These are phyloP conservation scores for Prunus salicina DNA, from an alignment of 306 rosid species.

Conservation along the genomic window DNA sequence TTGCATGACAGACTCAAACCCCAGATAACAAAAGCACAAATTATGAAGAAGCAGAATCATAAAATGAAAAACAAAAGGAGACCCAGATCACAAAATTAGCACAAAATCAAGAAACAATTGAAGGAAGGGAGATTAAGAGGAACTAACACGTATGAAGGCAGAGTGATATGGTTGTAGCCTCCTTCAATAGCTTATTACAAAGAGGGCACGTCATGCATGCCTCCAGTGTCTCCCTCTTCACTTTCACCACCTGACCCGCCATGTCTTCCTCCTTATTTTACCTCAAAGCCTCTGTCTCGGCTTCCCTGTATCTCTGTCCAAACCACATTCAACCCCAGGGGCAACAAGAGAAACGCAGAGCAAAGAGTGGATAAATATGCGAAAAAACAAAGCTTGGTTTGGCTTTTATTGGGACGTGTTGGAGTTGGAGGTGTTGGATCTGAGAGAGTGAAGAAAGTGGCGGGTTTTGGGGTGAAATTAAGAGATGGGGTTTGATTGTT, in stretches of 20 bases:
- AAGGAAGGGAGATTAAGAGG: slow-evolving; percentile 8
- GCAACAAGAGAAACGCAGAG: slow-evolving; percentile 4
- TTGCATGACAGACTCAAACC: slow-evolving; percentile 6
- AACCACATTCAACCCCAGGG: slow-evolving; percentile 27
- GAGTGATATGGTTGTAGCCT: slow-evolving; percentile 89
- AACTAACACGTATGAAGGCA: slow-evolving; percentile 90
- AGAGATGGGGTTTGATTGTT: slow-evolving; percentile 35
- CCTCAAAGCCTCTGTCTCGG: neutral
- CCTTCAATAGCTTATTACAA: slow-evolving; percentile 63
- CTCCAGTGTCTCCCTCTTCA: slow-evolving; percentile 54
- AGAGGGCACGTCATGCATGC: slow-evolving; percentile 99
- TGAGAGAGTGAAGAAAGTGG: slow-evolving; percentile 23
- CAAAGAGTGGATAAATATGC: neutral
- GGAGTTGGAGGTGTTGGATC: slow-evolving; percentile 44
- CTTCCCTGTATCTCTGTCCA: neutral
- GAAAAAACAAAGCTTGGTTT: neutral
- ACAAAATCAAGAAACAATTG: neutral
- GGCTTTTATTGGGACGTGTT: slow-evolving; percentile 18
- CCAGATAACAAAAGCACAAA: slow-evolving; percentile 21
- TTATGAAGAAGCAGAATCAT: slow-evolving; percentile 11
- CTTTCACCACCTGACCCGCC: slow-evolving; percentile 59
- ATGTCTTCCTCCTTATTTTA: slow-evolving; percentile 16
- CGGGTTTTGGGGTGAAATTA: slow-evolving; percentile 35
- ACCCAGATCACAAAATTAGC: slow-evolving; percentile 33
- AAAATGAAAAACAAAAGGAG: slow-evolving; percentile 11